Evolutionary conservation across 1,284 basidiomycete species (phyloP).

Genomic region (Pseudozyma hubeiensis): DNA sequence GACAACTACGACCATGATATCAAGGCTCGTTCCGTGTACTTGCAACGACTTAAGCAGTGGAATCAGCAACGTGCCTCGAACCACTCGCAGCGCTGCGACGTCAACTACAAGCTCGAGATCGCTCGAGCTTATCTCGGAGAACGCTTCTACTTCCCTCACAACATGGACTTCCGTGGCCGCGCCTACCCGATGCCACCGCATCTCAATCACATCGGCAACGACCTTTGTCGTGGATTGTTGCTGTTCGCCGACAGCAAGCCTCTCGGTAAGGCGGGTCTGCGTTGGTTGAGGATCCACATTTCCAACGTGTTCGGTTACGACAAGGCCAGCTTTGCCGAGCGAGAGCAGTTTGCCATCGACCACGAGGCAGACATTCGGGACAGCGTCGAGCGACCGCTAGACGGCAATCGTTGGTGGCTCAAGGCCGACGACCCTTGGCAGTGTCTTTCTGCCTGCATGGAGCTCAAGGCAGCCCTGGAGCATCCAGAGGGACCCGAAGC

Average conservation of each 20-base stretch:
- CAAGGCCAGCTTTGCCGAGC: slow-evolving; percentile 93
- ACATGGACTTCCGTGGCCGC: slow-evolving; percentile 96
- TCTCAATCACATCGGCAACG: slow-evolving; percentile 95
- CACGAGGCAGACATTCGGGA: slow-evolving; percentile 84
- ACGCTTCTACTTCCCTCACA: slow-evolving; percentile 93
- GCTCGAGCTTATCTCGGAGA: slow-evolving; percentile 89
- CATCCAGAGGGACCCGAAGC: slow-evolving; percentile 77
- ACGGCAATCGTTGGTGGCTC: slow-evolving; percentile 74
- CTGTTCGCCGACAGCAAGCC: slow-evolving; percentile 84
- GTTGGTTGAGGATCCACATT: slow-evolving; percentile 91
- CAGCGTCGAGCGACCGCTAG: slow-evolving; percentile 76
- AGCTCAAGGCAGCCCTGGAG: slow-evolving; percentile 78
- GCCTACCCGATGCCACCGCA: slow-evolving; percentile 97
- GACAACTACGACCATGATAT: slow-evolving; percentile 77
- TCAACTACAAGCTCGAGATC: slow-evolving; percentile 98
- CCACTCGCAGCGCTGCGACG: slow-evolving; percentile 89
- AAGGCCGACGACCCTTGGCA: slow-evolving; percentile 97
- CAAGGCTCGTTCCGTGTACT: slow-evolving; percentile 75
- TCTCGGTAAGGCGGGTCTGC: slow-evolving; percentile 81
- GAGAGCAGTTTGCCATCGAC: slow-evolving; percentile 81
- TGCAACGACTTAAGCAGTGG: slow-evolving; percentile 75
- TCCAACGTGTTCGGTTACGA: slow-evolving; percentile 94
- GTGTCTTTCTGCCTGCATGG: slow-evolving; percentile 90
- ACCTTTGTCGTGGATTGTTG: slow-evolving; percentile 88
- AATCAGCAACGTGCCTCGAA: slow-evolving; percentile 55